These are phyloP conservation scores for Ceratocystis huliohia DNA, from an alignment of 2,329 filamentous ascomycete species.

Conservation along the genomic window DNA sequence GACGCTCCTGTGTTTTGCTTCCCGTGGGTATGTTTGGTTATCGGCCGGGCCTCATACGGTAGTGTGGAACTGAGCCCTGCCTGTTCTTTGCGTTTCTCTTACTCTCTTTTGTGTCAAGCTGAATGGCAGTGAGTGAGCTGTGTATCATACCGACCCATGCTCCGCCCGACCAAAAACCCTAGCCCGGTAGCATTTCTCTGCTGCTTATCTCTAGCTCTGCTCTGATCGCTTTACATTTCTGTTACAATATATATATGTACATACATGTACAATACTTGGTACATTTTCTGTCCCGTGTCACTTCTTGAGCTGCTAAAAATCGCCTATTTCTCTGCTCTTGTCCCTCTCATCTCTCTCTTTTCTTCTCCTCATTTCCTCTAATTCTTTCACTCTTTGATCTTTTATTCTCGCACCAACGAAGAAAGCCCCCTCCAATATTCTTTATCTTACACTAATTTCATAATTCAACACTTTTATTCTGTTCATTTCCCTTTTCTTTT, in stretches of 20 bases:
- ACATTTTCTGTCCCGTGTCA: neutral
- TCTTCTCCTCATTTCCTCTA: neutral
- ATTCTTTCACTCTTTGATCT: neutral
- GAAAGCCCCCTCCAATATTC: neutral
- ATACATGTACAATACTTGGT: neutral
- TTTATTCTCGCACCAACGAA: neutral
- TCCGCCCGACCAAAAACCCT: neutral
- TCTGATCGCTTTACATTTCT: neutral
- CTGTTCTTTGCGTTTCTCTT: neutral
- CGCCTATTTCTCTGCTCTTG: neutral
- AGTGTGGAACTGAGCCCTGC: neutral
- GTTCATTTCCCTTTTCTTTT: neutral
- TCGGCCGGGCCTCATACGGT: constrained; percentile 3
- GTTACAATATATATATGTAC: neutral
- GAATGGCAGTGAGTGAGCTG: neutral
- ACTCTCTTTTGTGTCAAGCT: neutral
- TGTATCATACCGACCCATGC: constrained; percentile 11
- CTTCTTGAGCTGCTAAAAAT: neutral
- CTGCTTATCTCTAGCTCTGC: neutral
- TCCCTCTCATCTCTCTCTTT: neutral
- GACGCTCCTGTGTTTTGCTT: neutral
- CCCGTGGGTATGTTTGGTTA: neutral
- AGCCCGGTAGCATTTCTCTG: neutral
- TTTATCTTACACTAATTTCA: neutral
- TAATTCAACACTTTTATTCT: neutral